Evolutionary conservation across 2,329 filamentous ascomycete species (phyloP).

Genomic region (Hymenoscyphus fraxineus): DNA sequence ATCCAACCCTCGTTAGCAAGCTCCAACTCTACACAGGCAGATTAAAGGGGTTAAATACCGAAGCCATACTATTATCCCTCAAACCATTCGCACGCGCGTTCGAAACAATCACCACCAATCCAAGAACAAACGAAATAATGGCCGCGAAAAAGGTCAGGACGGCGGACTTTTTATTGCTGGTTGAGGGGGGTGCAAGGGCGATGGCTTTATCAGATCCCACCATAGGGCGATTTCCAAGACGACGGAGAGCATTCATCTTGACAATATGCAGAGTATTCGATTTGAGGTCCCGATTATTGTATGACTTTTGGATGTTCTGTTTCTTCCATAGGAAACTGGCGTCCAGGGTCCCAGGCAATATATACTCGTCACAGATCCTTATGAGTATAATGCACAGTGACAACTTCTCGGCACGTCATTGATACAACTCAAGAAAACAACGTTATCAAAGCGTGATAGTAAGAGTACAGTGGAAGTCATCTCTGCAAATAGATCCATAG

Average conservation of each 20-base stretch:
- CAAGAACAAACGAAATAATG: background rate
- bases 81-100: background rate
- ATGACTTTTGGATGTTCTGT: too few relatives aligned
- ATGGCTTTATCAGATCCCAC: background rate
- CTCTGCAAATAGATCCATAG: too few relatives aligned
- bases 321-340: too few relatives aligned
- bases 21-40: background rate
- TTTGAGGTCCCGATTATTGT: too few relatives aligned
- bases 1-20: background rate
- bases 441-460: background rate
- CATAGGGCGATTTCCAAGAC: background rate
- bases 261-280: too few relatives aligned
- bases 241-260: background rate
- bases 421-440: background rate
- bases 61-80: background rate
- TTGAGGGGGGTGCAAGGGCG: background rate
- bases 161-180: background rate
- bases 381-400: background rate
- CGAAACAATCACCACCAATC: background rate
- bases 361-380: too few relatives aligned
- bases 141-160: background rate
- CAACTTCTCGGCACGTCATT: background rate
- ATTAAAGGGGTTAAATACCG: background rate
- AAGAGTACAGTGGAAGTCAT: background rate
- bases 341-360: too few relatives aligned